A percentile compares a stretch with the other conserved stretches of the same genome.
Conservation (phyloP, 2,329 filamentous ascomycete species). For the Alternaria brassicicola region DNA sequence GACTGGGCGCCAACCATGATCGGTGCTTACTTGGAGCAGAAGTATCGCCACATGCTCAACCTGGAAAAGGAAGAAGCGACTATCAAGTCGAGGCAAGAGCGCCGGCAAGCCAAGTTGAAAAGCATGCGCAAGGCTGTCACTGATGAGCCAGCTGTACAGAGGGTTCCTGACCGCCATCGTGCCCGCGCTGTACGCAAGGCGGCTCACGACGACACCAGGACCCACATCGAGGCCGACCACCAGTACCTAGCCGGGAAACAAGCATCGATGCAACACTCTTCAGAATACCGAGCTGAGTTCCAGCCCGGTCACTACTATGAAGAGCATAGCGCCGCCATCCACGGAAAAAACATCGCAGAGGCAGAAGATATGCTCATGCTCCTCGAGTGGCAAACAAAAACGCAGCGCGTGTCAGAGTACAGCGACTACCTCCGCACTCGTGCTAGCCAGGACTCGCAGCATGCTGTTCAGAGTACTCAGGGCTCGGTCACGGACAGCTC, state of each 20-base stretch:
- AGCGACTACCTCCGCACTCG: constrained; percentile 24
- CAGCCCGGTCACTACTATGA: neutral
- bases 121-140: neutral
- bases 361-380: constrained; percentile 2
- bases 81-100: constrained; percentile 7
- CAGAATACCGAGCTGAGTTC: neutral
- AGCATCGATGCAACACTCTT: neutral
- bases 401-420: constrained; percentile 29
- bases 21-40: constrained; percentile 31
- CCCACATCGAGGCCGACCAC: neutral
- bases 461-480: constrained; percentile 7
- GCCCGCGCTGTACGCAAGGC: neutral
- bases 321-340: neutral
- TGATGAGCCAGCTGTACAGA: neutral
- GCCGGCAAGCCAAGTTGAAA: constrained; percentile 9
- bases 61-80: constrained; percentile 26
- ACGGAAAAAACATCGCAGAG: neutral
- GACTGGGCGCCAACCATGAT: constrained; percentile 37
- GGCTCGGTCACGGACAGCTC: neutral
- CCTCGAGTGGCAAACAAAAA: constrained; percentile 26
- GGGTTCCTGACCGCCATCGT: neutral
- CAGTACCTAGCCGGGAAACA: neutral
- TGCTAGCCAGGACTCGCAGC: constrained; percentile 18
- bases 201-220: neutral
- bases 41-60: constrained; percentile 32